Evolutionary conservation across 1,284 basidiomycete genomes (phyloP).

Genomic region (Hymenochaete sp.): DNA sequence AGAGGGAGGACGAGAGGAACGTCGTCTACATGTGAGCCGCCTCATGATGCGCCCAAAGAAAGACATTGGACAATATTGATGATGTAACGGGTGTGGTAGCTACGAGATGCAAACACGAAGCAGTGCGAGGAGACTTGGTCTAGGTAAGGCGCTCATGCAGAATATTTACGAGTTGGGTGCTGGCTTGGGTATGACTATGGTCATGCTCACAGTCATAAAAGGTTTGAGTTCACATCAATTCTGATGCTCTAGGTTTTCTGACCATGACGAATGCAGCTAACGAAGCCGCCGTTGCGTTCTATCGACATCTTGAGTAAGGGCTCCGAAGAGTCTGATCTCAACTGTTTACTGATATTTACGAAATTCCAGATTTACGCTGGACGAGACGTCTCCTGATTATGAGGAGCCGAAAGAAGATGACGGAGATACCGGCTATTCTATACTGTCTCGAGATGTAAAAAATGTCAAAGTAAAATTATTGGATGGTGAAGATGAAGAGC

Average conservation of each 20-base stretch:
- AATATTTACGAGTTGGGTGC: constrained; percentile 41
- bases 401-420: constrained; percentile 30
- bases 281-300: constrained; percentile 43
- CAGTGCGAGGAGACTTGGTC: constrained; percentile 37
- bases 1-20: constrained; percentile 47
- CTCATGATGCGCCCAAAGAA: constrained; percentile 2
- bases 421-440: constrained; percentile 16
- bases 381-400: constrained; percentile 47
- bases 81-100: constrained; percentile 29
- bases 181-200: constrained; percentile 50
- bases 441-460: no score
- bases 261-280: constrained; percentile 38
- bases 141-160: constrained; percentile 47
- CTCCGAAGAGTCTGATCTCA: neutral
- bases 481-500: no score
- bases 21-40: constrained; percentile 56
- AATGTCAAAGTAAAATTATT: no score
- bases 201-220: constrained; percentile 67
- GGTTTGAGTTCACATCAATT: constrained; percentile 30
- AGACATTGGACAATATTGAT: neutral
- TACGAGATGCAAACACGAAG: constrained; percentile 62
- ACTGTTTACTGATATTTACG: neutral
- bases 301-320: constrained; percentile 45
- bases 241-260: neutral
- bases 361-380: constrained; percentile 42